Conservation (phyloP, 1,139 yeast genomes). For the Suhomyces ambrosiae region DNA sequence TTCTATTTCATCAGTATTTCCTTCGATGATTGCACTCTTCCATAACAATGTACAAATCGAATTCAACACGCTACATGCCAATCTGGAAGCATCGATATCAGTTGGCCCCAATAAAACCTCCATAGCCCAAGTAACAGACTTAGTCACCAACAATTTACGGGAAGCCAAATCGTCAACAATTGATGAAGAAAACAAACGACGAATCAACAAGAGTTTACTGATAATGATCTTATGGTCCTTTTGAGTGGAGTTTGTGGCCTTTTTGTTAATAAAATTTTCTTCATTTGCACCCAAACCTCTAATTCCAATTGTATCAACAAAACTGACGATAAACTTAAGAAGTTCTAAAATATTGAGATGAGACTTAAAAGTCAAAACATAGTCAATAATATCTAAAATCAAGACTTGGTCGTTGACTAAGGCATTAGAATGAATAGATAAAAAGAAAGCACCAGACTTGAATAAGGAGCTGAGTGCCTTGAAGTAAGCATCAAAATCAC, state of each 20-base stretch:
- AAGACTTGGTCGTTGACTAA: slow-evolving; percentile 62
- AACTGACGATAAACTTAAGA: slow-evolving; percentile 39
- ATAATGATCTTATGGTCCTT: slow-evolving; percentile 59
- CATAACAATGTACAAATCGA: slow-evolving; percentile 48
- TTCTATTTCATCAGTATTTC: slow-evolving; percentile 27
- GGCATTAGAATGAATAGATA: slow-evolving; percentile 47
- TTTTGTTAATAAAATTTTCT: slow-evolving; percentile 31
- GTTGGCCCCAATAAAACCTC: slow-evolving; percentile 55
- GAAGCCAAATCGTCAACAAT: slow-evolving; percentile 39
- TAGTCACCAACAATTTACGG: slow-evolving; percentile 49
- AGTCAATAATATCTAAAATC: slow-evolving; percentile 59
- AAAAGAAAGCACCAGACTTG: slow-evolving; percentile 48
- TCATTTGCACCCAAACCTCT: slow-evolving; percentile 55
- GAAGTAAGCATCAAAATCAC: slow-evolving; percentile 34
- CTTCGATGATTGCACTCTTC: slow-evolving; percentile 29
- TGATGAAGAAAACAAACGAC: slow-evolving; percentile 56
- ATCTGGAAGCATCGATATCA: slow-evolving; percentile 61
- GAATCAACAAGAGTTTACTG: slow-evolving; percentile 59
- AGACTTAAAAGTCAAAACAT: slow-evolving; percentile 47
- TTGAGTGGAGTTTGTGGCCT: slow-evolving; percentile 28
- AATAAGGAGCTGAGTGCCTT: slow-evolving; percentile 34
- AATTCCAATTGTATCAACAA: slow-evolving; percentile 54
- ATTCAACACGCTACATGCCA: slow-evolving; percentile 61
- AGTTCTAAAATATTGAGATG: slow-evolving; percentile 43
- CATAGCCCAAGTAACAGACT: slow-evolving; percentile 64